Percentiles rank a stretch among this genome's conserved stretches.
Evolutionary conservation across 495 filamentous ascomycete species (phyloP).

Genomic region (Tuber borchii): DNA sequence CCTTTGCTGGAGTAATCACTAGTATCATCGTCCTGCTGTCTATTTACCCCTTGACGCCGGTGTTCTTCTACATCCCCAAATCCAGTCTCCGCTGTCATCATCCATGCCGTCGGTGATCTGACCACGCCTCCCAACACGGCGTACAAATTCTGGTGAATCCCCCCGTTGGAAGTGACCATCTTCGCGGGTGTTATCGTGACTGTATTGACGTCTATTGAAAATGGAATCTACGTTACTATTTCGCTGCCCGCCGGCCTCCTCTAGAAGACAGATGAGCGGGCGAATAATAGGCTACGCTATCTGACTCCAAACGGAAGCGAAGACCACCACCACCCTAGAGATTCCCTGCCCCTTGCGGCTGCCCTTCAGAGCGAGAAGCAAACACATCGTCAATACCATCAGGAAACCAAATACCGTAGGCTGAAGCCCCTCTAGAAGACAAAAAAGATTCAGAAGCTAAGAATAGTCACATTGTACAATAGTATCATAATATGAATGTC

Average conservation of each 20-base stretch:
- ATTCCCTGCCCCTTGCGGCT: too few species aligned
- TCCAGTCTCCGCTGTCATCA: conserved; percentile 90
- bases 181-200: conserved; percentile 93
- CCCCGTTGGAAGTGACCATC: conserved; percentile 81
- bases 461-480: too few species aligned
- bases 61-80: conserved; percentile 93
- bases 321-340: too few species aligned
- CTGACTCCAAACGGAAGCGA: too few species aligned
- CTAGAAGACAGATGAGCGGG: too few species aligned
- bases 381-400: too few species aligned
- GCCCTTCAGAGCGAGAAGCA: too few species aligned
- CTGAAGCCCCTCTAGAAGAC: too few species aligned
- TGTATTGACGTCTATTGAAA: conserved; percentile 78
- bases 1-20: conserved; percentile 87
- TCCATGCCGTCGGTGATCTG: conserved; percentile 91
- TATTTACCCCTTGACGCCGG: conserved; percentile 81
- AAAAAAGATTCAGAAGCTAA: too few species aligned
- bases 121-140: conserved; percentile 90
- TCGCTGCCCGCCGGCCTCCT: conserved; percentile 61
- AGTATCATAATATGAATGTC: too few species aligned
- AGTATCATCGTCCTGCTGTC: conserved; percentile 83
- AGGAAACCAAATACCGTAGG: too few species aligned
- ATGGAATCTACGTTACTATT: conserved; percentile 86
- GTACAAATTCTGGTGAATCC: conserved; percentile 93
- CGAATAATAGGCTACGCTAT: too few species aligned